Conservation (phyloP, 2,329 filamentous ascomycete species). For the Scopulariopsis brevicaulis region DNA sequence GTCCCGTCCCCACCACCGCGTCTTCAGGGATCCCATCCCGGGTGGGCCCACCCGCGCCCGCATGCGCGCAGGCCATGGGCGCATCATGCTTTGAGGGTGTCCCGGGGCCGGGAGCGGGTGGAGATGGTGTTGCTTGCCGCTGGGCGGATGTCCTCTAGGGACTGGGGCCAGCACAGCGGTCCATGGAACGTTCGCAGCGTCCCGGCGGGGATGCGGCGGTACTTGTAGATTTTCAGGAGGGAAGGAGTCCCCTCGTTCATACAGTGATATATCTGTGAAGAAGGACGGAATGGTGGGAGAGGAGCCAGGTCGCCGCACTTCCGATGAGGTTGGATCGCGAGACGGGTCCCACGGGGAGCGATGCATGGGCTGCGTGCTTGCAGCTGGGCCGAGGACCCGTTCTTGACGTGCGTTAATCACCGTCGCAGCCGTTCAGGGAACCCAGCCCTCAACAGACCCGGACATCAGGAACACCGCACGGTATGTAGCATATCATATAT, state of each 20-base stretch:
- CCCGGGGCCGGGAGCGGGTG: not conserved
- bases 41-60: not conserved
- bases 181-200: not conserved
- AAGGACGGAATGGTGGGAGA: not conserved
- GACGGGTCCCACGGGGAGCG: not conserved
- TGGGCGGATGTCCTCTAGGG: not conserved
- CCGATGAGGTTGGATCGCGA: not conserved
- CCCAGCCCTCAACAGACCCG: too few relatives aligned
- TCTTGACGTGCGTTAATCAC: not conserved
- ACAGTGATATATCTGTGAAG: not conserved
- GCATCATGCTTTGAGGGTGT: not conserved
- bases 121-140: not conserved
- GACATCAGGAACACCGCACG: too few relatives aligned
- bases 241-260: not conserved
- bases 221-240: not conserved
- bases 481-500: too few relatives aligned
- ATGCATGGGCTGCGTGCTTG: conserved; percentile 1
- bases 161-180: not conserved
- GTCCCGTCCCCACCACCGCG: not conserved
- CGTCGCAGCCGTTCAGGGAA: not conserved
- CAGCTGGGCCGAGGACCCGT: not conserved
- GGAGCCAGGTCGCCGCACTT: not conserved
- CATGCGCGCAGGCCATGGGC: not conserved
- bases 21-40: not conserved
- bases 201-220: not conserved